phyloP scores from a whole-genome alignment of 1,284 basidiomycete species.

The Farysia itapuensis region DNA sequence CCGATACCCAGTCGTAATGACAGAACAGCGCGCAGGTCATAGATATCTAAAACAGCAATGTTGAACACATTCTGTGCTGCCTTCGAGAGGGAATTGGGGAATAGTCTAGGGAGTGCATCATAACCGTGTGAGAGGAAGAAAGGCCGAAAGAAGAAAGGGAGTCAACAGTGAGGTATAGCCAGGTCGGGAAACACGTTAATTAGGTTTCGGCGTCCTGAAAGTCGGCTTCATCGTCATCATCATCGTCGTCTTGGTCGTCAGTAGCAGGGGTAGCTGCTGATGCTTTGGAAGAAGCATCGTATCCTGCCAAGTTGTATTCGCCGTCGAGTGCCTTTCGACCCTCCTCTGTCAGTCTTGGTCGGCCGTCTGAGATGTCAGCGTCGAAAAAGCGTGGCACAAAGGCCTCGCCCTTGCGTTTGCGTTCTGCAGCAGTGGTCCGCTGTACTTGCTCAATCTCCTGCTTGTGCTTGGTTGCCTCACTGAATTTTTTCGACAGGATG shows the following conservation, averaged over 20 bases:
- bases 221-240: conserved; percentile 28
- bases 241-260: conserved; percentile 11
- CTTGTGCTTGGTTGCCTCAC: conserved; percentile 49
- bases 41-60: too few relatives aligned
- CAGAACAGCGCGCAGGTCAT: too few relatives aligned
- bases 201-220: conserved; percentile 33
- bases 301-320: conserved; percentile 42
- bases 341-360: conserved; percentile 70
- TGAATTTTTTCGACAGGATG: conserved; percentile 80
- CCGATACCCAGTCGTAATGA: too few relatives aligned
- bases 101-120: too few relatives aligned
- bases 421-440: conserved; percentile 43
- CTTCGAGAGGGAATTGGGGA: too few relatives aligned
- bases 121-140: too few relatives aligned
- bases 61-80: too few relatives aligned
- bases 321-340: conserved; percentile 58
- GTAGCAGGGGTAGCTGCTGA: background rate
- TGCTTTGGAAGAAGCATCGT: conserved; percentile 6
- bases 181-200: too few relatives aligned
- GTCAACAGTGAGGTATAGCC: too few relatives aligned
- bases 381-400: conserved; percentile 78
- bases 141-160: too few relatives aligned
- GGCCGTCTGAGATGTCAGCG: conserved; percentile 71
- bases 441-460: conserved; percentile 55
- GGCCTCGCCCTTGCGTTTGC: conserved; percentile 42